Evolutionary conservation across 495 filamentous ascomycete species (phyloP).

Genomic region (Tetracladium marchalianum): DNA sequence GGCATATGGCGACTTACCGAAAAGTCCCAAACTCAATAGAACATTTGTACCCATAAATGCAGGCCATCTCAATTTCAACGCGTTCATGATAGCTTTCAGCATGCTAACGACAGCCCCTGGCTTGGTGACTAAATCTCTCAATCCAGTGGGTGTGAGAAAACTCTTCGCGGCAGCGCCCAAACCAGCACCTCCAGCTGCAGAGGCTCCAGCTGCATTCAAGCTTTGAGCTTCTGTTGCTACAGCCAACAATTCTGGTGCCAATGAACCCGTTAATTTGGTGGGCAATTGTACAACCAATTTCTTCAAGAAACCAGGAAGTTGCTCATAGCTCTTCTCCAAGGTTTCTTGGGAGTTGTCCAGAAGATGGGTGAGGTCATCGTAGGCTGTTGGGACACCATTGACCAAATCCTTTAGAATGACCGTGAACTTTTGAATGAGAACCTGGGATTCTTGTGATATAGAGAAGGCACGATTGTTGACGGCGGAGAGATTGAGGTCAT

Average conservation of each 20-base stretch:
- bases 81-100: slow-evolving; percentile 77
- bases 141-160: slow-evolving; percentile 28
- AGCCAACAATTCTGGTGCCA: slow-evolving; percentile 75
- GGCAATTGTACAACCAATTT: slow-evolving; percentile 80
- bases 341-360: slow-evolving; percentile 70
- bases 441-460: slow-evolving; percentile 69
- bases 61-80: slow-evolving; percentile 74
- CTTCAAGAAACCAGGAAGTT: slow-evolving; percentile 73
- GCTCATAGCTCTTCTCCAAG: slow-evolving; percentile 63
- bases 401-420: slow-evolving; percentile 83
- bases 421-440: slow-evolving; percentile 74
- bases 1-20: slow-evolving; percentile 45
- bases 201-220: slow-evolving; percentile 33
- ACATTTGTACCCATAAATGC: slow-evolving; percentile 78
- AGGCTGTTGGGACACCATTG: slow-evolving; percentile 87
- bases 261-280: slow-evolving; percentile 59
- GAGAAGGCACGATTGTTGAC: slow-evolving; percentile 71
- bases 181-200: slow-evolving; percentile 9
- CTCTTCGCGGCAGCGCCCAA: slow-evolving; percentile 24
- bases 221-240: slow-evolving; percentile 63
- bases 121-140: slow-evolving; percentile 77
- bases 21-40: slow-evolving; percentile 74
- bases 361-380: slow-evolving; percentile 74
- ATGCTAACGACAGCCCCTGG: slow-evolving; percentile 74
- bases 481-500: slow-evolving; percentile 68